A percentile compares a stretch with the other conserved stretches of the same genome.
phyloP scores from a whole-genome alignment of 2,329 filamentous ascomycete species.

The Aureobasidium uvarum region DNA sequence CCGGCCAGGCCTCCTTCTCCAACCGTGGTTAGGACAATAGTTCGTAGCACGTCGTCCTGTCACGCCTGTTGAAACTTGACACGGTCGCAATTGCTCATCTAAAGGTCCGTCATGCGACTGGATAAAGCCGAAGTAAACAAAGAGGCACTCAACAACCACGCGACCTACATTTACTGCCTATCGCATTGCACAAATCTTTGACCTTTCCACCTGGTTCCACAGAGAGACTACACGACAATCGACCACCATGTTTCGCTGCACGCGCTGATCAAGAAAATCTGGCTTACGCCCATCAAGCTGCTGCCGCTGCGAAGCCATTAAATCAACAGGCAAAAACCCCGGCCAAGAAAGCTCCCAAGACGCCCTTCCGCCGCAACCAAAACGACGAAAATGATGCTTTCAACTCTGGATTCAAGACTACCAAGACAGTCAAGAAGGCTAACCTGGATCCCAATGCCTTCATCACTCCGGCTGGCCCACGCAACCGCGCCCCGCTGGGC shows the following conservation, averaged over 20 bases:
- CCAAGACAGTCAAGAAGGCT: constrained; percentile 58
- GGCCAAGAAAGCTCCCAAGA: constrained; percentile 72
- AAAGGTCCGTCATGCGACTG: constrained; percentile 5
- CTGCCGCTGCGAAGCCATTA: constrained; percentile 67
- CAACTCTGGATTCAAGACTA: constrained; percentile 57
- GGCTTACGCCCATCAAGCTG: constrained; percentile 70
- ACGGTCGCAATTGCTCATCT: constrained; percentile 10
- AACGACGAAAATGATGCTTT: constrained; percentile 83
- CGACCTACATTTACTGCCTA: neutral
- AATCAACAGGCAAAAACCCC: constrained; percentile 79
- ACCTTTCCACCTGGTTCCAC: neutral
- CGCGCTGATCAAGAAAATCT: constrained; percentile 82
- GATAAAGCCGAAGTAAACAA: neutral
- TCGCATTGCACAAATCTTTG: neutral
- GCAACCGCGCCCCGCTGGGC: constrained; percentile 76
- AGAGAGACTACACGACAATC: neutral
- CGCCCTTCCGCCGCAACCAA: constrained; percentile 71
- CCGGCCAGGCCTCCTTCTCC: constrained; percentile 9
- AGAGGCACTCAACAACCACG: neutral
- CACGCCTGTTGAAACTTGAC: constrained; percentile 4
- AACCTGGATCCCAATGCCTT: constrained; percentile 62
- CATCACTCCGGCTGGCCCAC: constrained; percentile 74
- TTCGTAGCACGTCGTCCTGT: constrained; percentile 15
- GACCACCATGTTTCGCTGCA: constrained; percentile 66
- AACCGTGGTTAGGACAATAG: constrained; percentile 1